These are phyloP conservation scores for Globisporangium takayamanum DNA, from an alignment of 352 stramenopile species.

Conservation along the genomic window DNA sequence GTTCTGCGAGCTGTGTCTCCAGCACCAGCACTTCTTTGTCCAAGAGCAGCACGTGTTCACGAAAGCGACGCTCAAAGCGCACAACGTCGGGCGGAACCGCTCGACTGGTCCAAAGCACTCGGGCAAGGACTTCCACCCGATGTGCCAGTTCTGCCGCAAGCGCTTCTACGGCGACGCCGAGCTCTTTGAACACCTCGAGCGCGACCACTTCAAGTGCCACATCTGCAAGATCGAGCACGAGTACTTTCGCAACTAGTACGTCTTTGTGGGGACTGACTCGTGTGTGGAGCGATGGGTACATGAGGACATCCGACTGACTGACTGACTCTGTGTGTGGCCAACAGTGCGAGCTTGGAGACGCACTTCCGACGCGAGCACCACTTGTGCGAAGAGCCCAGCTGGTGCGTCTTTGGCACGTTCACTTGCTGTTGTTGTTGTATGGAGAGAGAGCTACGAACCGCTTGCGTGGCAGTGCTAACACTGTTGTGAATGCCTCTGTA, in stretches of 20 bases:
- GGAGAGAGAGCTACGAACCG: background rate
- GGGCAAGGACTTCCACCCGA: slow-evolving; percentile 78
- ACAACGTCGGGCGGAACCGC: slow-evolving; percentile 51
- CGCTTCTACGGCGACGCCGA: slow-evolving; percentile 83
- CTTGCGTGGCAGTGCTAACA: background rate
- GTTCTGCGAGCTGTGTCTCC: slow-evolving; percentile 75
- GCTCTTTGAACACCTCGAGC: slow-evolving; percentile 83
- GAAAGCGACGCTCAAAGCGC: slow-evolving; percentile 56
- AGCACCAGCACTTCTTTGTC: slow-evolving; percentile 75
- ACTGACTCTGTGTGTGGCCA: slow-evolving; percentile 6
- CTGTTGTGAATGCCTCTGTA: background rate
- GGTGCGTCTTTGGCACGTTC: slow-evolving; percentile 27
- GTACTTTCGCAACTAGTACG: slow-evolving; percentile 89
- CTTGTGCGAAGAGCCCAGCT: slow-evolving; percentile 78
- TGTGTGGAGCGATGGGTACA: background rate
- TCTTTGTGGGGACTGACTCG: slow-evolving; percentile 1
- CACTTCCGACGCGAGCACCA: slow-evolving; percentile 83
- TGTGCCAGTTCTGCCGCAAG: slow-evolving; percentile 86
- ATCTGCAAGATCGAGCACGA: slow-evolving; percentile 85
- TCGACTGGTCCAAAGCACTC: slow-evolving; percentile 36
- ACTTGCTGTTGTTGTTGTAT: slow-evolving; percentile 6
- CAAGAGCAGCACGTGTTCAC: slow-evolving; percentile 78
- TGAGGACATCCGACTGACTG: background rate
- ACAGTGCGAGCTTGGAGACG: slow-evolving; percentile 67
- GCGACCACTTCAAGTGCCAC: slow-evolving; percentile 89